These are phyloP conservation scores for Suillus variegatus DNA, from an alignment of 768 basidiomycete genomes.

Conservation along the genomic window DNA sequence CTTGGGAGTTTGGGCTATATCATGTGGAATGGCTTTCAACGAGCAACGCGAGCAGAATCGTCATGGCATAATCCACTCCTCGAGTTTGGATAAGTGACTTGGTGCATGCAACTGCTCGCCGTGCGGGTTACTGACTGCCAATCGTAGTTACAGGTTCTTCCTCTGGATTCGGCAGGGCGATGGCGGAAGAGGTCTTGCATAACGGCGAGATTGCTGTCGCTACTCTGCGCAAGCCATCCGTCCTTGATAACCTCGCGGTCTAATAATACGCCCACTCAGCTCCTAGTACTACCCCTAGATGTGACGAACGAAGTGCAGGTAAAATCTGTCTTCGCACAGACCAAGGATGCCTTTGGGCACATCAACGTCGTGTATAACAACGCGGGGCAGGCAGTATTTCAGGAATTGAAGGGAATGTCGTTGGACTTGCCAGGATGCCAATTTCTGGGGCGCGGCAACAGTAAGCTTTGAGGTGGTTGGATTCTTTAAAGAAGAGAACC, in stretches of 20 bases:
- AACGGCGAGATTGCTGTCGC: conserved; percentile 31
- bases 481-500: conserved; percentile 33
- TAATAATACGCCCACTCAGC: conserved; percentile 17
- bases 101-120: background rate
- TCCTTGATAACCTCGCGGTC: conserved; percentile 18
- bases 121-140: background rate
- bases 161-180: conserved; percentile 38
- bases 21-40: background rate
- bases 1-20: background rate
- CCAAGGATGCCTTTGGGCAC: conserved; percentile 28
- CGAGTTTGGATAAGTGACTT: conserved; percentile 3
- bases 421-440: conserved; percentile 31
- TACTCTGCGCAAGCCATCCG: conserved; percentile 26
- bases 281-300: conserved; percentile 34
- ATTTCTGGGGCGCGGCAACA: conserved; percentile 33
- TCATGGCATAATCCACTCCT: conserved; percentile 19
- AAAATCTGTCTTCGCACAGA: conserved; percentile 18
- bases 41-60: background rate
- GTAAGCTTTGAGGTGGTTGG: conserved; percentile 29
- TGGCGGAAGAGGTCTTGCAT: conserved; percentile 27
- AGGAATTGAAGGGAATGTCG: conserved; percentile 27
- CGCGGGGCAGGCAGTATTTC: conserved; percentile 24
- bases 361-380: conserved; percentile 38
- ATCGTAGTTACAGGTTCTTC: conserved; percentile 36
- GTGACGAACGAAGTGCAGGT: conserved; percentile 26